A percentile compares a stretch with the other conserved stretches of the same genome.
Conservation (phyloP, 371 early-diverging fungal species). For the Mortierella sp. region DNA sequence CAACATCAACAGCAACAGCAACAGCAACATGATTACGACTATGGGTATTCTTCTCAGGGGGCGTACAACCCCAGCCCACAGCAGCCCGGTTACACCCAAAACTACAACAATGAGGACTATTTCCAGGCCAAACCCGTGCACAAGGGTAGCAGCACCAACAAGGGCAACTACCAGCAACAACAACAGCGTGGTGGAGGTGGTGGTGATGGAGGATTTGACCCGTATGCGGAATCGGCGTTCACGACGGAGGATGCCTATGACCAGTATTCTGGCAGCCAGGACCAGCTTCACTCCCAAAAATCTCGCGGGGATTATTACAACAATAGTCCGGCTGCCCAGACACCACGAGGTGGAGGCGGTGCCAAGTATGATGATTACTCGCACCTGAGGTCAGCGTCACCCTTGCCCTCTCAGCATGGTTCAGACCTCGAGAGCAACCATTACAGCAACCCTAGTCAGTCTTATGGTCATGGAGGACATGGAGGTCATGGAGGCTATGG, state of each 20-base stretch:
- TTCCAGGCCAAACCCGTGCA: conserved; percentile 28
- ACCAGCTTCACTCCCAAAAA: conserved; percentile 35
- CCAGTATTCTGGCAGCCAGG: conserved; percentile 17
- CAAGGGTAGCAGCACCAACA: neutral
- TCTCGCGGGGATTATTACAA: conserved; percentile 20
- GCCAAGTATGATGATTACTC: conserved; percentile 26
- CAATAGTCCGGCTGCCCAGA: neutral
- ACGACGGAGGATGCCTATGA: conserved; percentile 28
- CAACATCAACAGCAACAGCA: conserved; percentile 10
- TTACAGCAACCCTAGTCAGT: conserved; percentile 12
- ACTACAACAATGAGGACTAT: conserved; percentile 32
- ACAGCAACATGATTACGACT: conserved; percentile 15
- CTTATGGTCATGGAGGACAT: conserved; percentile 14
- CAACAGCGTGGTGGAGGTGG: neutral
- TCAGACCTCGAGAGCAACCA: conserved; percentile 37
- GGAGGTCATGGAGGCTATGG: conserved; percentile 1
- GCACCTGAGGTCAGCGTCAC: conserved; percentile 31
- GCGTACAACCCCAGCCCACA: conserved; percentile 24
- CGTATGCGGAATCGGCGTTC: conserved; percentile 38
- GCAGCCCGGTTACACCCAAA: conserved; percentile 19
- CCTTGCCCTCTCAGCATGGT: conserved; percentile 48
- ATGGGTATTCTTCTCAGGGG: conserved; percentile 1
- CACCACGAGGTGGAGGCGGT: neutral
- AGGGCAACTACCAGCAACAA: neutral
- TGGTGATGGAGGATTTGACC: conserved; percentile 10